Evolutionary conservation across 768 basidiomycete genomes (phyloP).

Genomic region (Exidia glandulosa): DNA sequence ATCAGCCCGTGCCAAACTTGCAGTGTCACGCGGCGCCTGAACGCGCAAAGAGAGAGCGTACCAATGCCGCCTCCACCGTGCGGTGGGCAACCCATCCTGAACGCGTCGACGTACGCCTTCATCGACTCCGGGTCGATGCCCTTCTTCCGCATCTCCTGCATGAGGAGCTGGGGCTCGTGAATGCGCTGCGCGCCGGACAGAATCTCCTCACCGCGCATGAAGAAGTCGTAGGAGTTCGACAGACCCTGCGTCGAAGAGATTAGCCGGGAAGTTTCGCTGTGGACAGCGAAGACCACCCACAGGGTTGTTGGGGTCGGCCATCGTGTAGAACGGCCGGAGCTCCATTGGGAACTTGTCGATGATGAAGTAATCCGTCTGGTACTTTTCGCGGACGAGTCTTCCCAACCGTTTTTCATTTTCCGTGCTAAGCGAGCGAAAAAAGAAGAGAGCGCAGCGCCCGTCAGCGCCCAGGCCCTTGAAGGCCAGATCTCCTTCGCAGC

Average conservation of each 20-base stretch:
- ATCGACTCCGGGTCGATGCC: constrained; percentile 88
- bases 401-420: constrained; percentile 93
- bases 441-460: background rate
- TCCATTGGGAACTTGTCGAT: constrained; percentile 97
- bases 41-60: constrained; percentile 13
- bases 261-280: background rate
- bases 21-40: background rate
- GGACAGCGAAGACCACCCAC: constrained; percentile 33
- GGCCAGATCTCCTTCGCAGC: background rate
- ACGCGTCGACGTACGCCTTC: constrained; percentile 88
- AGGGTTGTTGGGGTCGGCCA: constrained; percentile 90
- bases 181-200: constrained; percentile 96
- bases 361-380: constrained; percentile 97
- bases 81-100: constrained; percentile 88
- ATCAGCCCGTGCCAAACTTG: background rate
- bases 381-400: constrained; percentile 79
- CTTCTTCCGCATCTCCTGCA: constrained; percentile 73
- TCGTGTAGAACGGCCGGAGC: constrained; percentile 97
- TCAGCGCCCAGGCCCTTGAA: background rate
- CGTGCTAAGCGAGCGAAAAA: constrained; percentile 43
- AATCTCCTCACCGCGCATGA: constrained; percentile 99
- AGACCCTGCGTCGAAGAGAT: constrained; percentile 40
- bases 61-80: constrained; percentile 96
- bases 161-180: constrained; percentile 76
- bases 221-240: constrained; percentile 99